These are phyloP conservation scores for Podaxis mareebaensis DNA, from an alignment of 768 basidiomycete genomes.

Conservation along the genomic window DNA sequence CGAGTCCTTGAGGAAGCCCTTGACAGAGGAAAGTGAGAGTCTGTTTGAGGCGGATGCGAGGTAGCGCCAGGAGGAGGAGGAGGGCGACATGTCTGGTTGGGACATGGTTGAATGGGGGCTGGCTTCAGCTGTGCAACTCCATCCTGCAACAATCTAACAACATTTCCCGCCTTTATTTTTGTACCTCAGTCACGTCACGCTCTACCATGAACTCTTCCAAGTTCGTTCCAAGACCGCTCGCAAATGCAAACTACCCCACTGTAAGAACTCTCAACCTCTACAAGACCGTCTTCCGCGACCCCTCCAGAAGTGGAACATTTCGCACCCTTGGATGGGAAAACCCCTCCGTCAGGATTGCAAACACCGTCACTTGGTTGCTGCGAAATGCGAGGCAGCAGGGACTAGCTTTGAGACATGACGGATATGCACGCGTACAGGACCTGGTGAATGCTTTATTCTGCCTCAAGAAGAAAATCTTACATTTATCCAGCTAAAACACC, in stretches of 20 bases:
- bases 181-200: constrained; percentile 1
- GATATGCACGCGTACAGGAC: constrained; percentile 80
- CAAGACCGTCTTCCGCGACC: neutral
- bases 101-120: neutral
- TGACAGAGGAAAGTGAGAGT: neutral
- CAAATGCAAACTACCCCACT: constrained; percentile 9
- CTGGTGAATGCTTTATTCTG: constrained; percentile 55
- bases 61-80: neutral
- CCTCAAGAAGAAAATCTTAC: neutral
- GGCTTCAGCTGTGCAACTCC: no score
- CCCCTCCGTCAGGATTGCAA: constrained; percentile 72
- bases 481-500: constrained; percentile 15
- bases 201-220: neutral
- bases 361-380: constrained; percentile 87
- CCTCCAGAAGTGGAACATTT: constrained; percentile 35
- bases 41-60: neutral
- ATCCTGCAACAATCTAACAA: no score
- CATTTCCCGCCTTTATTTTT: neutral
- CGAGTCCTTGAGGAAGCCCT: neutral
- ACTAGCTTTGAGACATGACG: constrained; percentile 76
- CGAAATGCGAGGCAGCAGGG: constrained; percentile 83
- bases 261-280: neutral
- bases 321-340: constrained; percentile 66
- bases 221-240: constrained; percentile 2
- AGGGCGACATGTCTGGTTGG: constrained; percentile 4